These are phyloP conservation scores for Boletus tomentosulus DNA, from an alignment of 768 basidiomycete genomes.

Conservation along the genomic window DNA sequence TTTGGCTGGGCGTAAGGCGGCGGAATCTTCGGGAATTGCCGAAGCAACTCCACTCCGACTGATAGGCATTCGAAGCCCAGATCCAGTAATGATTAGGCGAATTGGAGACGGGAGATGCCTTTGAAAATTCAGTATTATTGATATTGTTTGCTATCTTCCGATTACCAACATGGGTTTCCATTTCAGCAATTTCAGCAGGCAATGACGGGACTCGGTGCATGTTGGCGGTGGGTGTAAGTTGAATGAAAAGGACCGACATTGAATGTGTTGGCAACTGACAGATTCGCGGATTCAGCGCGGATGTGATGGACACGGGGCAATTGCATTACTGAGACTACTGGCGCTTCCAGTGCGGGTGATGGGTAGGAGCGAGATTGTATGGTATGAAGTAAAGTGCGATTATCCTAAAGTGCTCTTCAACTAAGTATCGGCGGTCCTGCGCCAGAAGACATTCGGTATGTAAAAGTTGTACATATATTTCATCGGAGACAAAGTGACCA, in stretches of 20 bases:
- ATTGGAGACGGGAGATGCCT: background rate
- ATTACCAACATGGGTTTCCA: too few species aligned
- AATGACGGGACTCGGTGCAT: too few species aligned
- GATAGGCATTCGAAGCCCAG: background rate
- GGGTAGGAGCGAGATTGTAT: background rate
- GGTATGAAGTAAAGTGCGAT: background rate
- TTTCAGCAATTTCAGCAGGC: too few species aligned
- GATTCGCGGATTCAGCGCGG: background rate
- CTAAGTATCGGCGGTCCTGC: background rate
- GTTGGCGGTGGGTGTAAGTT: background rate
- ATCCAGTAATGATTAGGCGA: background rate
- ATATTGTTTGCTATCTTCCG: too few species aligned
- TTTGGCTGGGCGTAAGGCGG: background rate
- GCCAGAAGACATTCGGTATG: too few species aligned
- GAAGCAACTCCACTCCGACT: background rate
- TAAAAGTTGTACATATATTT: background rate
- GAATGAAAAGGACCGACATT: background rate
- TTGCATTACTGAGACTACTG: too few species aligned
- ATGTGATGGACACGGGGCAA: background rate
- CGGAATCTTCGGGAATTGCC: background rate
- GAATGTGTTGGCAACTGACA: background rate
- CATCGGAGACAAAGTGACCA: background rate
- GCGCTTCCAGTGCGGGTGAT: too few species aligned
- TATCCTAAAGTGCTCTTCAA: background rate
- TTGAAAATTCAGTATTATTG: background rate